phyloP scores from a whole-genome alignment of 768 basidiomycete species.

The Russula olivacea region DNA sequence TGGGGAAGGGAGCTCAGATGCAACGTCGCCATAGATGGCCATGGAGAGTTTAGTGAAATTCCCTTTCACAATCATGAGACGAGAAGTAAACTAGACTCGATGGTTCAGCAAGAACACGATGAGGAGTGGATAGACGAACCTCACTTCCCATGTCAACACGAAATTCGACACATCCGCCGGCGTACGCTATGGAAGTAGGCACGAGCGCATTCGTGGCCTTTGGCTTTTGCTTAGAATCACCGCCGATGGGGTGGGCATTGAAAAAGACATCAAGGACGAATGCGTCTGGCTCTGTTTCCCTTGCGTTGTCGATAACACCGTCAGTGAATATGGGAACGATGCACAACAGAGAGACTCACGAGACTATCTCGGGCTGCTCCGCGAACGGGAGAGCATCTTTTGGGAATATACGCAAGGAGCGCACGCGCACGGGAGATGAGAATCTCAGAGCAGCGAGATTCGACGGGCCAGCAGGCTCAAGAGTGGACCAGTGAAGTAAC shows the following conservation, averaged over 20 bases:
- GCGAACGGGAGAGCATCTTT: slow-evolving; percentile 56
- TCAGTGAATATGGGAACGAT: neutral
- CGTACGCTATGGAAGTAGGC: slow-evolving; percentile 64
- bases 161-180: slow-evolving; percentile 63
- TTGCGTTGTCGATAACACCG: slow-evolving; percentile 28
- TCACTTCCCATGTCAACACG: slow-evolving; percentile 63
- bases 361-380: slow-evolving; percentile 52
- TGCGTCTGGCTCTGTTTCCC: slow-evolving; percentile 63
- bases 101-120: slow-evolving; percentile 4
- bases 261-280: slow-evolving; percentile 74
- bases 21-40: slow-evolving; percentile 52
- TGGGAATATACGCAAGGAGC: slow-evolving; percentile 65
- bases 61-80: slow-evolving; percentile 78
- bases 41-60: slow-evolving; percentile 59
- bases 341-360: slow-evolving; percentile 40
- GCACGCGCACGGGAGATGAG: slow-evolving; percentile 58
- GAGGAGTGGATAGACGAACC: slow-evolving; percentile 36
- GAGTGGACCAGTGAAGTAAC: slow-evolving; percentile 58
- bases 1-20: slow-evolving; percentile 40
- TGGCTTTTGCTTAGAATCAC: slow-evolving; percentile 49
- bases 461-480: slow-evolving; percentile 52
- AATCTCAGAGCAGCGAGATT: slow-evolving; percentile 70
- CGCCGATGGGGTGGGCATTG: slow-evolving; percentile 54
- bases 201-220: slow-evolving; percentile 66
- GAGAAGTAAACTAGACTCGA: slow-evolving; percentile 54